Conservation (phyloP, 306 rosid species). For the Cucumis cinereus region DNA sequence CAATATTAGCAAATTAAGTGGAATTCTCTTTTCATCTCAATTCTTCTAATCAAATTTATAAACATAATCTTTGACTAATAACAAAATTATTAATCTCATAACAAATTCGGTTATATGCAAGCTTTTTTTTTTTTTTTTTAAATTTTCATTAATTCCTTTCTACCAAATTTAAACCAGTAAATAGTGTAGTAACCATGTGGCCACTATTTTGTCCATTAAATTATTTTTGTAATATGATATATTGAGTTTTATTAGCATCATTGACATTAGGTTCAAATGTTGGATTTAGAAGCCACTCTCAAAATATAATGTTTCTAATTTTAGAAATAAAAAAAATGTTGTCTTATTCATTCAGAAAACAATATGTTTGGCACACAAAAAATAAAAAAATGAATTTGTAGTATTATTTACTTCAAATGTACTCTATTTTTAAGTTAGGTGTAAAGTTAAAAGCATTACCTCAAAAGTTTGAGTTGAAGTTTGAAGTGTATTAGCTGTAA, state of each 20-base stretch:
- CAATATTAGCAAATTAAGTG: no score
- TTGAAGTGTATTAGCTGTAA: background rate
- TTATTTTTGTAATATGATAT: background rate
- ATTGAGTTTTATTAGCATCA: background rate
- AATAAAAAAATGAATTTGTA: background rate
- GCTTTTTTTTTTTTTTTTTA: no score
- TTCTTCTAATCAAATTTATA: no score
- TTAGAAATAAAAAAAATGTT: background rate
- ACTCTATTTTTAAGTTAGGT: background rate
- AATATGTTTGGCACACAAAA: background rate
- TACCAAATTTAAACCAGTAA: background rate
- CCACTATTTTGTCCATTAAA: background rate
- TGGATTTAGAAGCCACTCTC: background rate
- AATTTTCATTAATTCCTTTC: no score
- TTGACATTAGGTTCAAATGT: background rate
- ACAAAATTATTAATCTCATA: no score
- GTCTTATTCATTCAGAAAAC: background rate
- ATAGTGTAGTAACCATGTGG: background rate
- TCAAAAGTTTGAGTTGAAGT: background rate
- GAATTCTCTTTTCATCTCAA: no score
- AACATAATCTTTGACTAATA: no score
- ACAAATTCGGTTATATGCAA: no score
- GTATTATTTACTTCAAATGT: background rate
- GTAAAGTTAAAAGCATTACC: background rate
- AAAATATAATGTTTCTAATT: background rate